Base-by-base conservation (phyloP, 495 filamentous ascomycete species). In the Xylaria castorea region DNA sequence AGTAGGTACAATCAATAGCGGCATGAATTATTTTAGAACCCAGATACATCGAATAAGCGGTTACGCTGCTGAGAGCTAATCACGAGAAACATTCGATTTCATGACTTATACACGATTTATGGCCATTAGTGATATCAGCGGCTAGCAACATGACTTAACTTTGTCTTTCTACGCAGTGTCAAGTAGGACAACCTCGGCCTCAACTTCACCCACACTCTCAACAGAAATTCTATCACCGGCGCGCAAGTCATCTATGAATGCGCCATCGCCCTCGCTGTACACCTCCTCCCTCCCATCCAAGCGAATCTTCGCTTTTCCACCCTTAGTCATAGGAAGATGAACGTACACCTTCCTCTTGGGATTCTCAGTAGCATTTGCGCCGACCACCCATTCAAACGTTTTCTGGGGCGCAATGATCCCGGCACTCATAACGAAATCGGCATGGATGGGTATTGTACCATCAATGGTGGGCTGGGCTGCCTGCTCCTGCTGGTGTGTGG, bases 381-480 rank as follows among this genome's bases (percentile, higher is more conserved):
- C 90, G 25, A 91, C 86, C 73, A 71, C 87, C 90, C 87, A 92
- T 77, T 84, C 88, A 79, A 89, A 93, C 68, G 76, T 82, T 75
- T 75, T 82, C 62, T 77, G 79, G 0, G 84, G 87, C 57, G 78
- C 82, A 64, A 94, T 91, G 51, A 91, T 86, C 18, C 88, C 87
- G 7, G 93, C 92, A 3, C 86, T 89, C 92, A 95, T 93, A 48
- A 91, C 87, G 65, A 94, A 88, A 77, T 95, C 92, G 27, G 92
- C 91, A 78, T 95, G 92, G 44, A 94, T 90, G 12, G 92, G 91
- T 72, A 95, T 95, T 0, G 93, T 91, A 16, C 83, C 87, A 0
- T 82, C 76, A 8, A 92, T 81, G 22, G 76, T 81, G 0, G 91
- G 88, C 50, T 86, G 84, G 1, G 89, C 90, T 9, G 80, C 87